Conservation (phyloP, 83 land plant genomes). For the Picea abies region DNA sequence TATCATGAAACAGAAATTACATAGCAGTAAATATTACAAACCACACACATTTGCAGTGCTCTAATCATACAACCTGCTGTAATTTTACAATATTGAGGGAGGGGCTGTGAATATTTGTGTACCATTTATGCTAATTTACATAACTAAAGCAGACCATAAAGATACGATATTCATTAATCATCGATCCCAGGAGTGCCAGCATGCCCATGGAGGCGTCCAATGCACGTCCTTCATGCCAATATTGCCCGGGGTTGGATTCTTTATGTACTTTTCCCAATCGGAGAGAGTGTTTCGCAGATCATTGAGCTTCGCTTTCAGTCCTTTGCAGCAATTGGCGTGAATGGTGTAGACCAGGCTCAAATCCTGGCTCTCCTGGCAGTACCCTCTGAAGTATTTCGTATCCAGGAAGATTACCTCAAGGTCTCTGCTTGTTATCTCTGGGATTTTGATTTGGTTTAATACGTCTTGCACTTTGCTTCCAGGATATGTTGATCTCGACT, state of each 20-base stretch:
- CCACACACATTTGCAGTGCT: too few relatives aligned
- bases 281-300: conserved; percentile 20
- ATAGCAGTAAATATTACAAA: too few relatives aligned
- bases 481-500: conserved; percentile 7
- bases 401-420: conserved; percentile 22
- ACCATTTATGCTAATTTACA: too few relatives aligned
- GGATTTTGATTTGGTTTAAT: conserved; percentile 11
- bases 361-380: conserved; percentile 4
- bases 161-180: not conserved
- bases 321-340: conserved; percentile 1
- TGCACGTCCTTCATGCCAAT: not conserved
- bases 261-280: conserved; percentile 30
- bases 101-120: too few relatives aligned
- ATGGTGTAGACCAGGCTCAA: conserved; percentile 34
- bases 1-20: too few relatives aligned
- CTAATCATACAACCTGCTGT: too few relatives aligned
- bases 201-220: not conserved
- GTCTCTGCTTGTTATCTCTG: conserved; percentile 5
- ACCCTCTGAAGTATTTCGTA: too few relatives aligned
- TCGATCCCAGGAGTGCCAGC: not conserved
- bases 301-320: conserved; percentile 35
- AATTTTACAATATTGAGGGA: too few relatives aligned
- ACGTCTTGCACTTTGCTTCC: conserved; percentile 19
- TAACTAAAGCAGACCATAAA: too few relatives aligned
- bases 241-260: not conserved